A percentile compares a stretch with the other conserved stretches of the same genome.
Conservation (phyloP, 345 rosid genomes). For the Noccaea caerulescens region DNA sequence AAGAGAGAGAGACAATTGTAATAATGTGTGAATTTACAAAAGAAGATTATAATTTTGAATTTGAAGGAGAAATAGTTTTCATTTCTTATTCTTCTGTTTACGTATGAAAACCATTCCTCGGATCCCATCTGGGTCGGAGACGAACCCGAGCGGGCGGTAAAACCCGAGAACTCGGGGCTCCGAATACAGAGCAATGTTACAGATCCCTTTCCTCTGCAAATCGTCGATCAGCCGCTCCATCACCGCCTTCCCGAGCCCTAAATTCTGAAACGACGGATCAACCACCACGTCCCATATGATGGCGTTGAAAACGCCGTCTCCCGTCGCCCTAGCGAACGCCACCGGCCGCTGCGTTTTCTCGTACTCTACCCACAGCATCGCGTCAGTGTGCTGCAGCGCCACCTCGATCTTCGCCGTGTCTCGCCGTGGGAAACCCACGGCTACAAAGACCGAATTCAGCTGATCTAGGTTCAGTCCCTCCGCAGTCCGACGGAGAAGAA, state of each 20-base stretch:
- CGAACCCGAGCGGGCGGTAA: conserved; percentile 85
- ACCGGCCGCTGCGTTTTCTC: conserved; percentile 67
- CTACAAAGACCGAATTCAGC: conserved; percentile 75
- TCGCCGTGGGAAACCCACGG: conserved; percentile 90
- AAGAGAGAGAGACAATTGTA: not conserved
- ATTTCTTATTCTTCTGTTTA: conserved; percentile 55
- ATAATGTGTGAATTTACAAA: not conserved
- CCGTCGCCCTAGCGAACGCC: conserved; percentile 90
- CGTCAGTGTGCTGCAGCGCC: conserved; percentile 75
- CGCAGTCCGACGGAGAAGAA: conserved; percentile 65
- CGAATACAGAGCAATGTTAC: conserved; percentile 76
- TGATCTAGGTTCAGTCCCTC: conserved; percentile 70
- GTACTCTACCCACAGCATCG: conserved; percentile 71
- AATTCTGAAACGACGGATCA: conserved; percentile 81
- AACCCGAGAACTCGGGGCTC: conserved; percentile 95
- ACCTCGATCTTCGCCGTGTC: conserved; percentile 70
- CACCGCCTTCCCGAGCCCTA: conserved; percentile 85
- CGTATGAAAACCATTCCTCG: conserved; percentile 86
- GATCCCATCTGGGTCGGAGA: conserved; percentile 93
- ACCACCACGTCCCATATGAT: conserved; percentile 98
- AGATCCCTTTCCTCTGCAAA: conserved; percentile 61
- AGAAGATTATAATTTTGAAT: not conserved
- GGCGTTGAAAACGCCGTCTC: conserved; percentile 91
- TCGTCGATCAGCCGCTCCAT: conserved; percentile 79
- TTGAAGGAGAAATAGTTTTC: not conserved